These are phyloP conservation scores for Trichoderma brevicompactum DNA, from an alignment of 2,329 filamentous ascomycete genomes.

Conservation along the genomic window DNA sequence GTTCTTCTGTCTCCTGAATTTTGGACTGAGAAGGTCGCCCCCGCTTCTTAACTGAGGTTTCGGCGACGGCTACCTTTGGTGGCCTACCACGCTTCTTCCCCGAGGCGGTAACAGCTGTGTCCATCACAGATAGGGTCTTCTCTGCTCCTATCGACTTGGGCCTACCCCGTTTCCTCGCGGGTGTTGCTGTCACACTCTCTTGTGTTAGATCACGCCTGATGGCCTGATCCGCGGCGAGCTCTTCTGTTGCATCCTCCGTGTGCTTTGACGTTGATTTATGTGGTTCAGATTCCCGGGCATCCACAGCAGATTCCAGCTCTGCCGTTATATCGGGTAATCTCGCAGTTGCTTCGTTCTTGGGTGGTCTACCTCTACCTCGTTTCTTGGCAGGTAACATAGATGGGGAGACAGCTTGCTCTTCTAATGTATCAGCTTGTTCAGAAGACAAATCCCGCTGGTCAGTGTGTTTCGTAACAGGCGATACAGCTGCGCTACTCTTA, in stretches of 20 bases:
- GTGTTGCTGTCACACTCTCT: background rate
- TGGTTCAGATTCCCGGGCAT: background rate
- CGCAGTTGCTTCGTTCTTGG: conserved; percentile 6
- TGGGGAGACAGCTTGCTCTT: background rate
- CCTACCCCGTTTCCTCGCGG: conserved; percentile 13
- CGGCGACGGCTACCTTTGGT: background rate
- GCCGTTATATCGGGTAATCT: background rate
- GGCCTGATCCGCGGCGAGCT: background rate
- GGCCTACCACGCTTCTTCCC: conserved; percentile 23
- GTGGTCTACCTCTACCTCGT: conserved; percentile 23
- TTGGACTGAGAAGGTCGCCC: background rate
- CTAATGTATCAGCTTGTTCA: background rate
- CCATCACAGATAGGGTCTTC: background rate
- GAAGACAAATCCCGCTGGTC: background rate
- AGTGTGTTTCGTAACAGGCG: background rate
- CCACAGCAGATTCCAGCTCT: background rate
- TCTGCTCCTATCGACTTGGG: background rate
- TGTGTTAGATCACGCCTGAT: background rate
- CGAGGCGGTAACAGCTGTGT: background rate
- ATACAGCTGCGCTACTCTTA: background rate
- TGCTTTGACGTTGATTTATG: background rate
- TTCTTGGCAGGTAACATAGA: background rate
- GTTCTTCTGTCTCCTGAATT: background rate
- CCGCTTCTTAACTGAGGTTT: background rate
- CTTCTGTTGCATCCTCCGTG: background rate